Base-by-base conservation (phyloP, 2,329 filamentous ascomycete species). In the Colletotrichum navitas region DNA sequence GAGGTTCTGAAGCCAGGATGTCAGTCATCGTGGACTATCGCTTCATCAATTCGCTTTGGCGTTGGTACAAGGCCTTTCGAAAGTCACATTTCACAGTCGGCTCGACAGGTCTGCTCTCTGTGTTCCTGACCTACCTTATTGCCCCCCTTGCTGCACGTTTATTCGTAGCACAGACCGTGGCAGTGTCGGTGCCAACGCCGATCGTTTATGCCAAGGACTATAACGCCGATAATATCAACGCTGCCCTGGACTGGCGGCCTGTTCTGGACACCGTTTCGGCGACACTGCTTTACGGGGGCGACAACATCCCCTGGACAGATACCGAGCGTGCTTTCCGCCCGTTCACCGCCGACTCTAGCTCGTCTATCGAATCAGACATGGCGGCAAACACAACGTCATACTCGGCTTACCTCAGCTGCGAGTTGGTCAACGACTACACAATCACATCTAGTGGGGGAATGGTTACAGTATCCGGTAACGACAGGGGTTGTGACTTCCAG, bases 171-270 rank as follows among this genome's bases (percentile, higher is more conserved):
- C 63, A 66, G 29, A 24, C 54, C 16, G 55, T 66, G 10, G 5
- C 47, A 3, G 29, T 34, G 16, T 18, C 54, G 4, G 14, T 39
- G 12, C 14, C 12, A 1, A 29, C 43, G 11, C 43, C 63, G 32
- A n/a, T 66, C 34, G 4, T n/a, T 11, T 60, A 49, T 11, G 24
- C 6, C 12, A 56, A 32, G 14, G 36, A 24, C 5, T 60, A 45
- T 45, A n/a, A 60, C 39, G 32, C 10, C 54, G 18, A 51, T 7
- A 34, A 43, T 12, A 59, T 66, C 34, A 49, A 49, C 29, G 55
- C 63, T n/a, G 52, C 43, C 29, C 43, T 59, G 63, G 63, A 66
- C 32, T 66, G 55, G 63, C 43, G 63, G 24, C 63, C 63, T 2
- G 47, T 66, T 7, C 32, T 66, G 43, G 58, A 56, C 43, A 56